Conservation (phyloP, 768 basidiomycete species). For the Royoungia palumana region DNA sequence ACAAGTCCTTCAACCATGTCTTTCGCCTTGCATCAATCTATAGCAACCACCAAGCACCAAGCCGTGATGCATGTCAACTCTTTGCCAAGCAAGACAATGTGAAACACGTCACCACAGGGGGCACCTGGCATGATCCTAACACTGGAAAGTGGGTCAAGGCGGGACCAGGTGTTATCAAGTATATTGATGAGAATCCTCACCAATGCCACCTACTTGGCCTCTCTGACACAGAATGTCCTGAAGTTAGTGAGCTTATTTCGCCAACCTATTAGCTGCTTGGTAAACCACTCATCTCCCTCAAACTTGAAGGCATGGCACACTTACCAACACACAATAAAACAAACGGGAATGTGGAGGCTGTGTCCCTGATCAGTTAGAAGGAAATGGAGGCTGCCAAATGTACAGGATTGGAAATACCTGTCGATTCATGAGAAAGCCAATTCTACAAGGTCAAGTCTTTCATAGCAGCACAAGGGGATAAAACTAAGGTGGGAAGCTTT, state of each 20-base stretch:
- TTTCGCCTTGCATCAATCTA: conserved; percentile 24
- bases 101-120: conserved; percentile 15
- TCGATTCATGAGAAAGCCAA: too few species aligned
- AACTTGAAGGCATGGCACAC: too few species aligned
- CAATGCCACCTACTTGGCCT: conserved; percentile 3
- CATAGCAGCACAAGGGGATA: neutral
- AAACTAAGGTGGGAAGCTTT: neutral
- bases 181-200: conserved; percentile 3
- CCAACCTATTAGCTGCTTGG: too few species aligned
- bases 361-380: too few species aligned
- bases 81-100: conserved; percentile 11
- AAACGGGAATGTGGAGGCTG: too few species aligned
- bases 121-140: conserved; percentile 8
- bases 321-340: too few species aligned
- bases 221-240: neutral
- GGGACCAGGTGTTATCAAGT: neutral
- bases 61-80: conserved; percentile 16
- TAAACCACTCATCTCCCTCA: too few species aligned
- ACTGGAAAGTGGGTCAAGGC: neutral
- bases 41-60: conserved; percentile 32
- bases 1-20: conserved; percentile 29
- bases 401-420: too few species aligned
- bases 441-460: too few species aligned
- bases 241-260: conserved; percentile 5
- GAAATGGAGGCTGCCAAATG: too few species aligned